Evolutionary conservation across 257 asterid species (phyloP), one percentile per base, ranked within the genome.

Genomic region (Plantago ovata): DNA sequence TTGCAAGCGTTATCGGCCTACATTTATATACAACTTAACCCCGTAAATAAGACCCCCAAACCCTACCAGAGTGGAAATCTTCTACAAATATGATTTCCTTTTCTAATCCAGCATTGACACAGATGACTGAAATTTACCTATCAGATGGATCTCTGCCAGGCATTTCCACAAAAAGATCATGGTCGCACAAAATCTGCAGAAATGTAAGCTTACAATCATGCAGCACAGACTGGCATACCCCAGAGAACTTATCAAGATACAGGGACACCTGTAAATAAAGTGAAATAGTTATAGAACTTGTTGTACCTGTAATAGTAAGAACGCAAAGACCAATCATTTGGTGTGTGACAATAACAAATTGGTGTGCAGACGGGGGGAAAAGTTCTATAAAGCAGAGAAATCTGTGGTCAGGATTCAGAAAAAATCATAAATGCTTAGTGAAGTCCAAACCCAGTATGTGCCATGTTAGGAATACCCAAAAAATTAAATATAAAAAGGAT

Each of bases 111-210:
- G 21, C 46, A 51, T 7, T 36, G 54, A 52, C 39, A n/a, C 41
- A 21, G 15, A 53, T 38, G 50, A 39, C 57, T 61, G 42, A 51
- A 61, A 61, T 13, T 24, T 76, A 93, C 98, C 98, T 82, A 80
- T 93, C 98, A 18, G 98, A 93, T 66, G 98, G 98, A 75, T 93
- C 98, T 76, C 97, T 72, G 52, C 98, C 98, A 49, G 98, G 98
- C 98, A 93, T 93, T 79, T 93, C 98, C 76, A 93, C 96, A 67
- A 93, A 93, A 48, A 93, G 97, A 77, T 93, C 98, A 7, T 93
- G 98, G 74, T 93, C 98, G 40, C 98, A 93, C 77, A 93, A 68
- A 65, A 93, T 89, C 74, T 89, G 98, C 73, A 93, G 72, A 75
- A 89, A 93, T 32, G 95, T 82, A 66, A 93, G 97, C 81, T 93